These are phyloP conservation scores for Hortiboletus rubellus DNA, from an alignment of 1,284 basidiomycete species.

Conservation along the genomic window DNA sequence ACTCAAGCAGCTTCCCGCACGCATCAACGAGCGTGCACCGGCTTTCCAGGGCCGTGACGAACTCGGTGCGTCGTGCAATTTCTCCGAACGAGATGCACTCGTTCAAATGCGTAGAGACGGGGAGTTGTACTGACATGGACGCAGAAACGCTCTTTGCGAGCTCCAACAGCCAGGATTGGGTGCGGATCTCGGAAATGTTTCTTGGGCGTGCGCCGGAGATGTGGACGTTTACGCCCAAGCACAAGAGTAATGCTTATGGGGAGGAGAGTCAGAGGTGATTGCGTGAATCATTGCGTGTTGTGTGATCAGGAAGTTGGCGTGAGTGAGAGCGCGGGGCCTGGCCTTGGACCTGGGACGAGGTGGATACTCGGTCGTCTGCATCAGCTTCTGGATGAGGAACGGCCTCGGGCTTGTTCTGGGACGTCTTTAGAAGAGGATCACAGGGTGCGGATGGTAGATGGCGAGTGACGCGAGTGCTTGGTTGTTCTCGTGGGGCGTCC, in stretches of 20 bases:
- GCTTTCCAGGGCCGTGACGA: slow-evolving; percentile 85
- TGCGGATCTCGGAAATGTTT: slow-evolving; percentile 95
- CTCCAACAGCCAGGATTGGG: slow-evolving; percentile 87
- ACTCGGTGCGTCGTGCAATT: slow-evolving; percentile 55
- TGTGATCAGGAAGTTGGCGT: too few species aligned
- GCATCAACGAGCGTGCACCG: slow-evolving; percentile 90
- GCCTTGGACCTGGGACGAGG: too few species aligned
- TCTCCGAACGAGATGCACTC: neutral
- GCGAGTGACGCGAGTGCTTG: too few species aligned
- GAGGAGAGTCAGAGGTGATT: slow-evolving; percentile 52
- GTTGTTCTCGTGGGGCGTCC: too few species aligned
- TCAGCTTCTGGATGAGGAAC: too few species aligned
- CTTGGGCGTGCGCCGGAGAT: slow-evolving; percentile 67
- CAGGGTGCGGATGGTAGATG: too few species aligned
- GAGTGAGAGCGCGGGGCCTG: too few species aligned
- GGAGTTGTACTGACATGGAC: neutral
- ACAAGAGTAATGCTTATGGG: slow-evolving; percentile 68
- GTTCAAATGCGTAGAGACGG: too few species aligned
- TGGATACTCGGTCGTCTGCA: too few species aligned
- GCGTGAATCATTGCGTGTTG: neutral
- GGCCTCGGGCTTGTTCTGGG: too few species aligned
- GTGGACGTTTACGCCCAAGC: slow-evolving; percentile 73
- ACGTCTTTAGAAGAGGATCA: too few species aligned
- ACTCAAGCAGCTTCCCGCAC: slow-evolving; percentile 80
- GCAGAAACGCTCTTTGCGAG: slow-evolving; percentile 84